Evolutionary conservation across 2,329 filamentous ascomycete species (phyloP).

Genomic region (Sporothrix globosa): DNA sequence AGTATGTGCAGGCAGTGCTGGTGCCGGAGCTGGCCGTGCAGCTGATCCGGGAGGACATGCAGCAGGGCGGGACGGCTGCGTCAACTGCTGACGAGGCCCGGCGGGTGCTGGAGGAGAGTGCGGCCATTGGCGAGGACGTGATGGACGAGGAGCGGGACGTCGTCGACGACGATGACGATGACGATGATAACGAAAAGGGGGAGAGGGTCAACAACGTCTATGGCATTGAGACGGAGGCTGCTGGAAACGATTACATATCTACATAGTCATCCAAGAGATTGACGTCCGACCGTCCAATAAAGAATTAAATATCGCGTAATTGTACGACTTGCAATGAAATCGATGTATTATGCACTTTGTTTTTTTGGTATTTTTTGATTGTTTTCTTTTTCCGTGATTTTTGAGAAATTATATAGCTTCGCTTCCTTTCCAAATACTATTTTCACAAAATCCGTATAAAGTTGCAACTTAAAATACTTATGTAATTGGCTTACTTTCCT

Average conservation of each 20-base stretch:
- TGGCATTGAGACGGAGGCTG: constrained; percentile 8
- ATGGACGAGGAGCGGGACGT: constrained; percentile 68
- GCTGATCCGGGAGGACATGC: constrained; percentile 62
- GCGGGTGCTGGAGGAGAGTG: constrained; percentile 67
- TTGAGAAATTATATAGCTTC: not conserved
- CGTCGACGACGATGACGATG: constrained; percentile 40
- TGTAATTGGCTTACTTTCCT: not conserved
- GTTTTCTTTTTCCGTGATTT: not conserved
- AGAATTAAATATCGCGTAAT: too few species aligned
- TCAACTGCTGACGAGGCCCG: constrained; percentile 45
- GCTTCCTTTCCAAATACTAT: too few species aligned
- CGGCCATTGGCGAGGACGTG: constrained; percentile 66
- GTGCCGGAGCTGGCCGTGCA: constrained; percentile 69
- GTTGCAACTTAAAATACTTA: too few species aligned
- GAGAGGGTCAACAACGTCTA: constrained; percentile 22
- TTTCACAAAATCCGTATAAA: too few species aligned
- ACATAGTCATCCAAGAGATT: not conserved
- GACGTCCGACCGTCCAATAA: not conserved
- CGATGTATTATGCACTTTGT: not conserved
- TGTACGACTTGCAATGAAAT: too few species aligned
- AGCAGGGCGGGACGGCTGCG: constrained; percentile 31
- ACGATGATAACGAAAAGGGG: constrained; percentile 12
- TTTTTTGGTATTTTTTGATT: not conserved
- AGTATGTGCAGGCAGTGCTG: constrained; percentile 73
- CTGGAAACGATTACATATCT: not conserved